Evolutionary conservation across 2,329 filamentous ascomycete species (phyloP).

Genomic region (Apiospora malaysiana): DNA sequence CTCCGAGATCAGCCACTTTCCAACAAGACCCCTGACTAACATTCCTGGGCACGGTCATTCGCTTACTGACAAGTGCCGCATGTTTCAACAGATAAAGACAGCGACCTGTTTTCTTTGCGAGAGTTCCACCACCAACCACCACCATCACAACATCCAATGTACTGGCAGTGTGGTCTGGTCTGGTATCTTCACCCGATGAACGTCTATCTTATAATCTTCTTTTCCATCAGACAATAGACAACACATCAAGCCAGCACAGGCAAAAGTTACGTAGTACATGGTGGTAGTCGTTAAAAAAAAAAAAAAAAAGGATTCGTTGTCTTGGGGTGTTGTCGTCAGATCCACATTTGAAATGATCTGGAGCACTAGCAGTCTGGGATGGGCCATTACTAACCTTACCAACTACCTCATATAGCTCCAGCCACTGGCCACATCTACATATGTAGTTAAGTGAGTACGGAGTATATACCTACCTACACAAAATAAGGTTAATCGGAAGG

Average conservation of each 20-base stretch:
- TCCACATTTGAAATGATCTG: constrained; percentile 14
- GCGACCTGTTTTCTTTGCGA: background rate
- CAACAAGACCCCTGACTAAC: constrained; percentile 13
- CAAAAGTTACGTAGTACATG: background rate
- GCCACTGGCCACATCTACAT: background rate
- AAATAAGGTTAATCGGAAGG: background rate
- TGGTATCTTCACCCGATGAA: background rate
- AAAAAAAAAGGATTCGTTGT: background rate
- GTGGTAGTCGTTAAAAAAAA: too few species aligned
- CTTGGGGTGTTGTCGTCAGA: constrained; percentile 1
- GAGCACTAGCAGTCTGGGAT: constrained; percentile 14
- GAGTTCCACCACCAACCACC: background rate
- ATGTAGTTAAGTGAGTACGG: background rate
- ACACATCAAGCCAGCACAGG: background rate
- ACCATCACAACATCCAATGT: background rate
- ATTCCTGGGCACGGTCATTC: background rate
- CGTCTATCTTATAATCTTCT: background rate
- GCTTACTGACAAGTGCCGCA: constrained; percentile 2
- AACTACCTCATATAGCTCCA: background rate
- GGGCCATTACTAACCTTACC: background rate
- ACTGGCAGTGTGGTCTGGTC: background rate
- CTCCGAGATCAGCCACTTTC: constrained; percentile 10
- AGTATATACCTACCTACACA: too few species aligned
- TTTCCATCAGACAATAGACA: background rate
- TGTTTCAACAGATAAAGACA: constrained; percentile 6